phyloP scores from a whole-genome alignment of 2,329 filamentous ascomycete species.

The Trichophyton rubrum region DNA sequence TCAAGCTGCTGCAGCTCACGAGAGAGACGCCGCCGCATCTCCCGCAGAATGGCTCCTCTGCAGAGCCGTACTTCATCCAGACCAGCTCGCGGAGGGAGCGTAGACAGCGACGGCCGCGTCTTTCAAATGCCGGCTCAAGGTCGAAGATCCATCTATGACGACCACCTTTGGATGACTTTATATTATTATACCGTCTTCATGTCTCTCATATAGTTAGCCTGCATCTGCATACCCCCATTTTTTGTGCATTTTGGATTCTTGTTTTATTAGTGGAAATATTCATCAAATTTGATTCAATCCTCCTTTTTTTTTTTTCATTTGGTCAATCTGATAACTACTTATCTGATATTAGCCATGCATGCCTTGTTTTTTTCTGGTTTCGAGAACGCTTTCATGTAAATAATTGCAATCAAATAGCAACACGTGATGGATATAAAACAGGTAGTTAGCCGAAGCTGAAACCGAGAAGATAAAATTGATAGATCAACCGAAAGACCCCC shows the following conservation, averaged over 20 bases:
- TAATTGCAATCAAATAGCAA: neutral
- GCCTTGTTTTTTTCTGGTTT: neutral
- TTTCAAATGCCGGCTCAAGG: neutral
- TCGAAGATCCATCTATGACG: neutral
- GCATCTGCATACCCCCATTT: neutral
- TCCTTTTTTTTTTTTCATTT: neutral
- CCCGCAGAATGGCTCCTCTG: neutral
- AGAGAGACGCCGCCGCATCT: neutral
- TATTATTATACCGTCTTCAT: neutral
- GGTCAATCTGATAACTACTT: neutral
- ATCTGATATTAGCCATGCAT: neutral
- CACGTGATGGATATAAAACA: neutral
- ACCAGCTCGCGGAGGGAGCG: conserved; percentile 2
- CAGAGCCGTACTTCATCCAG: neutral
- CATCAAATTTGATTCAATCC: neutral
- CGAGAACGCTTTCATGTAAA: neutral
- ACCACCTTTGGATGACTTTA: neutral
- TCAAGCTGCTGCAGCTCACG: conserved; percentile 33
- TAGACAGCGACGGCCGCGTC: neutral
- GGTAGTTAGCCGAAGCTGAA: neutral
- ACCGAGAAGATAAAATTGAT: neutral
- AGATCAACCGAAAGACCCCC: neutral
- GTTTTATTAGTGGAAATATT: neutral
- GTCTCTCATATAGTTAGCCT: neutral
- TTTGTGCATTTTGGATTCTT: neutral